phyloP scores from a whole-genome alignment of 1,284 basidiomycete genomes.

The Cutaneotrichosporon sp. region DNA sequence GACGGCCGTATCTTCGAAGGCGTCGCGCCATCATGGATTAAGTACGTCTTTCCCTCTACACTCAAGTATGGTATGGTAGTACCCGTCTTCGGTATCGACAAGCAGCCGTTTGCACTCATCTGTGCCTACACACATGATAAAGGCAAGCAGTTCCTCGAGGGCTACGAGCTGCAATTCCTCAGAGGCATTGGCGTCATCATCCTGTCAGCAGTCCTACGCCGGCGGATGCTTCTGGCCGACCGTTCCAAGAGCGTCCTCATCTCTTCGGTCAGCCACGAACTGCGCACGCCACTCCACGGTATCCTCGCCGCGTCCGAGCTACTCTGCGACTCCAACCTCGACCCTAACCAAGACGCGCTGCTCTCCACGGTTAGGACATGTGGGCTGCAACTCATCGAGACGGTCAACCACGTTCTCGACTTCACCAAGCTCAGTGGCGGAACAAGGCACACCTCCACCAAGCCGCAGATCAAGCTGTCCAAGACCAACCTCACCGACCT shows the following conservation, averaged over 20 bases:
- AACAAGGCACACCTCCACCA: slow-evolving; percentile 54
- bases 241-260: slow-evolving; percentile 54
- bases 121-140: slow-evolving; percentile 81
- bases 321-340: slow-evolving; percentile 72
- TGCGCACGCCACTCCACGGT: slow-evolving; percentile 82
- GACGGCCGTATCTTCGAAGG: slow-evolving; percentile 82
- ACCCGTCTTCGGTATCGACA: slow-evolving; percentile 89
- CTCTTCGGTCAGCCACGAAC: slow-evolving; percentile 83
- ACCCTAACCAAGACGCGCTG: slow-evolving; percentile 77
- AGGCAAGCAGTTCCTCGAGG: slow-evolving; percentile 75
- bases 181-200: slow-evolving; percentile 89
- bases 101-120: slow-evolving; percentile 84
- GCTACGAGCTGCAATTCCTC: slow-evolving; percentile 86
- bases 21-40: slow-evolving; percentile 68
- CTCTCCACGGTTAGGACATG: slow-evolving; percentile 56
- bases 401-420: slow-evolving; percentile 91
- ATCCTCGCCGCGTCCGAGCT: slow-evolving; percentile 88
- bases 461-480: slow-evolving; percentile 58
- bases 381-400: slow-evolving; percentile 53
- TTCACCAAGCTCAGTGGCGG: slow-evolving; percentile 94
- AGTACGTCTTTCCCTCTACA: slow-evolving; percentile 69
- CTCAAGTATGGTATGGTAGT: slow-evolving; percentile 83
- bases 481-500: slow-evolving; percentile 79
- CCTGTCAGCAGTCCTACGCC: slow-evolving; percentile 84
- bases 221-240: slow-evolving; percentile 88